Base-by-base conservation (phyloP, 192 early-diverging fungal species). In the Funneliformis geosporum region DNA sequence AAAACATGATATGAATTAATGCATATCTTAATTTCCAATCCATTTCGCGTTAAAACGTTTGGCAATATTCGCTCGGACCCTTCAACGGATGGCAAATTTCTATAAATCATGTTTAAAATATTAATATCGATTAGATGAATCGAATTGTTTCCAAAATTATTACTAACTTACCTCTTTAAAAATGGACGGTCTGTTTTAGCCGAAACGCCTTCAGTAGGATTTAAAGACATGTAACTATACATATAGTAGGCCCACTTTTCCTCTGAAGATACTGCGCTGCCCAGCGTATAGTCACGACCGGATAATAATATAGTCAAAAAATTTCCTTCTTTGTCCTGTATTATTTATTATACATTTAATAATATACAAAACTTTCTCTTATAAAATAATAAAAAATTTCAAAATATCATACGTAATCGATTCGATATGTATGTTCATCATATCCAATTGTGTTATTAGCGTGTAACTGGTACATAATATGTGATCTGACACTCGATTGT, bases 1-100 rank as follows among this genome's bases (percentile, higher is more conserved):
- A 96, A 99, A 74, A 99, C 94, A 87, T 96, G 95, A 89, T 99
- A 99, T 9, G 97, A 97, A 83, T 98, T 97, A 62, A 95, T 90
- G 60, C 95, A 94, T 61, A 99, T 97, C 89, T 99, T 99, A 83
- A 97, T 92, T 83, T 99, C 95, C 65, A 99, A 85, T 11, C 93
- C 95, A 82, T 89, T 89, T 55, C 89, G 88, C 59, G 91, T 91
- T 81, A 90, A 88, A 23, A 96, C 83, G 80, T 88, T 90, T 79
- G 79, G 85, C 81, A 79, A 78, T 83, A 66, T 71, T 86, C 84
- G 60, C 89, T 80, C 38, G 8, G 60, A 44, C 27, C 59, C n/a
- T 27, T 83, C 78, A 33, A 77, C 40, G 1, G 76, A 39, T 40
- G 81, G 81, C 18, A 79, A 61, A 74, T 83, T 67, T 40, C 80